Evolutionary conservation across 2,329 filamentous ascomycete genomes (phyloP).

Genomic region (Trichoderma sp.): DNA sequence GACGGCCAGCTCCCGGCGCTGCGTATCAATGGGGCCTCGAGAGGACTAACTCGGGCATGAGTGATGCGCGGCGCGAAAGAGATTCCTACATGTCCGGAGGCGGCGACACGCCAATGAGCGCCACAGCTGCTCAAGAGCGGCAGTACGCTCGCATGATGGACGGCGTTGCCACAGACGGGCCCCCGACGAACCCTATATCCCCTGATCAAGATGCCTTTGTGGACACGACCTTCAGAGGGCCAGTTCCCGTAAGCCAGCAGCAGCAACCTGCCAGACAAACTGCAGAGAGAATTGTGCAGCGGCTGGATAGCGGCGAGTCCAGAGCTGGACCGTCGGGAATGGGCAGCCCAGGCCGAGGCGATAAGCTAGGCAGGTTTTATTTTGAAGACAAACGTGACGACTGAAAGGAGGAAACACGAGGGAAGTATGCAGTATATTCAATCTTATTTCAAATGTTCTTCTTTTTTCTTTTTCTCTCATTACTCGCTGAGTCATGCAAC

Average conservation of each 20-base stretch:
- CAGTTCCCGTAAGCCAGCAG: slow-evolving; percentile 48
- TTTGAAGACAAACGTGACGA: slow-evolving; percentile 54
- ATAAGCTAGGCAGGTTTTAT: slow-evolving; percentile 60
- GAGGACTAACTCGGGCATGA: slow-evolving; percentile 56
- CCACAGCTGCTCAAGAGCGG: slow-evolving; percentile 55
- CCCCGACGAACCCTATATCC: slow-evolving; percentile 49
- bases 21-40: slow-evolving; percentile 52
- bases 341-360: slow-evolving; percentile 50
- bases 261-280: slow-evolving; percentile 51
- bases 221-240: slow-evolving; percentile 66
- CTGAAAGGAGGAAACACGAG: neutral
- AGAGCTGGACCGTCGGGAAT: slow-evolving; percentile 45
- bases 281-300: slow-evolving; percentile 66
- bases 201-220: slow-evolving; percentile 60
- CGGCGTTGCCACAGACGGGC: slow-evolving; percentile 63
- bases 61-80: slow-evolving; percentile 48
- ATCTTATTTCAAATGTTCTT: too few species aligned
- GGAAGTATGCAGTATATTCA: neutral
- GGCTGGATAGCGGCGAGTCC: slow-evolving; percentile 57
- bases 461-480: neutral
- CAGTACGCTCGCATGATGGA: slow-evolving; percentile 69
- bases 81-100: slow-evolving; percentile 40
- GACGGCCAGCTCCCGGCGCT: slow-evolving; percentile 50
- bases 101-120: slow-evolving; percentile 50
- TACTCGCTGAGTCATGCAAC: neutral